These are phyloP conservation scores for Colletotrichum cordylinicola DNA, from an alignment of 2,329 filamentous ascomycete species.

Conservation along the genomic window DNA sequence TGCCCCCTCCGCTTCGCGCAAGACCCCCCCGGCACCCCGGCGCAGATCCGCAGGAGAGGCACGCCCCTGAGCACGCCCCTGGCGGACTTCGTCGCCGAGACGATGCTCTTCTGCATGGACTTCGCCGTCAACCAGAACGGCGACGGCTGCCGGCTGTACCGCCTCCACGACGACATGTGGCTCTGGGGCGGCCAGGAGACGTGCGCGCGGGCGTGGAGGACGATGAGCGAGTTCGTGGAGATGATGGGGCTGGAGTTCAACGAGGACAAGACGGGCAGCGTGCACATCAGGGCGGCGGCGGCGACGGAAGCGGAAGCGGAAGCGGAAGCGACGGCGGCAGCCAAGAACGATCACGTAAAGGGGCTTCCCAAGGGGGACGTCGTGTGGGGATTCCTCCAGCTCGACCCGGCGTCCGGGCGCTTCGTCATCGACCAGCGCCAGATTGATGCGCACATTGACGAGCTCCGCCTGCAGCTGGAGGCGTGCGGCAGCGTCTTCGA, in stretches of 20 bases:
- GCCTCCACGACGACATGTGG: slow-evolving; percentile 70
- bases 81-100: slow-evolving; percentile 61
- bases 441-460: slow-evolving; percentile 61
- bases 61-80: slow-evolving; percentile 62
- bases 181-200: slow-evolving; percentile 60
- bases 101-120: slow-evolving; percentile 66
- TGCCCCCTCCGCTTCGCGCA: slow-evolving; percentile 57
- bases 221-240: slow-evolving; percentile 54
- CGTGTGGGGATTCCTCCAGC: slow-evolving; percentile 63
- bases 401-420: slow-evolving; percentile 51
- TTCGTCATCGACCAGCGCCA: slow-evolving; percentile 61
- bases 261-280: slow-evolving; percentile 60
- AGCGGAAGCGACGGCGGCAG: not conserved
- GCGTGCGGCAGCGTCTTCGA: slow-evolving; percentile 59
- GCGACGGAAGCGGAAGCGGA: not conserved
- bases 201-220: slow-evolving; percentile 56
- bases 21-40: slow-evolving; percentile 48
- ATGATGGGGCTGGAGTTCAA: slow-evolving; percentile 62
- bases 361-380: slow-evolving; percentile 58
- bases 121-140: slow-evolving; percentile 64
- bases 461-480: slow-evolving; percentile 59
- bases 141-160: slow-evolving; percentile 57
- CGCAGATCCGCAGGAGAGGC: slow-evolving; percentile 54
- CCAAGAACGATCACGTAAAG: not conserved
- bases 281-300: slow-evolving; percentile 36